Base-by-base conservation (phyloP, 2,329 filamentous ascomycete species). In the Fusarium cyanostomum region DNA sequence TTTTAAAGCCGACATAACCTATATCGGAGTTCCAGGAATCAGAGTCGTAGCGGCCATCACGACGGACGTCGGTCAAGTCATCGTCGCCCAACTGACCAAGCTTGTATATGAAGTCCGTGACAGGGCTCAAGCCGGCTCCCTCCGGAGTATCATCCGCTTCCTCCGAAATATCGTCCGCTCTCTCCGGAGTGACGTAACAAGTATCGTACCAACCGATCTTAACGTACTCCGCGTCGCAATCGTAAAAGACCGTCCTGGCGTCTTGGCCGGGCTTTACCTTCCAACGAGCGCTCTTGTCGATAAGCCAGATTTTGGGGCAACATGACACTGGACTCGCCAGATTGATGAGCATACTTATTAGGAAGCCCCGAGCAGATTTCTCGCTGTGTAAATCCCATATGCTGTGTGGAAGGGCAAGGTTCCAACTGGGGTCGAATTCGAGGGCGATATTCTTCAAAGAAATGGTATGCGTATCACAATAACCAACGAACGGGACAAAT, bases 181-280 rank as follows among this genome's bases (percentile, higher is more conserved):
- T n/a, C n/a, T n/a, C n/a, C 15, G 4, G 15, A 42, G 7, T 55
- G 26, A 2, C 26, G 37, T 7, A 26, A 59, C 0, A 35, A 2
- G 26, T 3, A 10, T 41, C 11, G 8, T 13, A 2, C 27, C 28
- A 52, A 12, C 27, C 1, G 9, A 54, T 8, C 26, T 54, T 12
- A 18, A 59, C 11, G n/a, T 59, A 59, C 13, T 60, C 42, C 8
- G 3, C 27, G 7, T 54, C 37, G 12, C 31, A 54, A 42, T 48
- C 57, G 1, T 12, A 30, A 38, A 38, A 53, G 9, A 49, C 21
- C 4, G 49, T 11, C 8, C 13, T 12, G 16, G 21, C 7, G 8
- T 34, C 4, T 6, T 21, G 18, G 8, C 7, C 2, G 3, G 27
- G 10, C 4, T 4, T 9, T 38, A 3, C 33, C 6, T 8, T n/a